Evolutionary conservation across 106 monocot genomes (phyloP).

Genomic region (Cymbidium sinense): DNA sequence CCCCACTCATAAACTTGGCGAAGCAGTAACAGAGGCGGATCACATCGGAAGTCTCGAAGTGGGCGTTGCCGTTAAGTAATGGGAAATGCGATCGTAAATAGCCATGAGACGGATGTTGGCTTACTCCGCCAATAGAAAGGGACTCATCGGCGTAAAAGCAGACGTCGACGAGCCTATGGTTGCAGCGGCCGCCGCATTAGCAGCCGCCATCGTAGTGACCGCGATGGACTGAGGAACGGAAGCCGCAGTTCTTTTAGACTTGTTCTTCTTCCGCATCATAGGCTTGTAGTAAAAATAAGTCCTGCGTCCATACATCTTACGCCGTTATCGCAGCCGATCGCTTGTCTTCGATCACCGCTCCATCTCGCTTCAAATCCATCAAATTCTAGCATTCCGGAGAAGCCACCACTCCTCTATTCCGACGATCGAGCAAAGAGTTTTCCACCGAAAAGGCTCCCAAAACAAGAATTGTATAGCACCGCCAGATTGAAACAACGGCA

Average conservation of each 20-base stretch:
- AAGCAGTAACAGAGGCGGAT: not conserved
- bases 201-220: not conserved
- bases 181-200: not conserved
- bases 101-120: too few relatives aligned
- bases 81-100: too few relatives aligned
- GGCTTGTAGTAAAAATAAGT: slow-evolving; percentile 54
- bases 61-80: not conserved
- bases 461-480: not conserved
- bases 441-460: not conserved
- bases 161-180: not conserved
- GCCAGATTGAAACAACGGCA: not conserved
- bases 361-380: slow-evolving; percentile 62
- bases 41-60: not conserved
- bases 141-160: too few relatives aligned
- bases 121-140: too few relatives aligned
- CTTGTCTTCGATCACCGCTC: slow-evolving; percentile 45
- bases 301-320: slow-evolving; percentile 38
- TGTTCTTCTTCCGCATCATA: slow-evolving; percentile 55
- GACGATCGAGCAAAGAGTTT: not conserved
- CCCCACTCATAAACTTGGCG: slow-evolving; percentile 20
- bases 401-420: not conserved
- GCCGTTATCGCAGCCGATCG: slow-evolving; percentile 66
- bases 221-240: slow-evolving; percentile 6
- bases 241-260: slow-evolving; percentile 74
- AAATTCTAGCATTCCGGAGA: not conserved